A percentile compares a stretch with the other conserved stretches of the same genome.
These are phyloP conservation scores for Geosmithia putterillii DNA, from an alignment of 2,329 filamentous ascomycete species.

Conservation along the genomic window DNA sequence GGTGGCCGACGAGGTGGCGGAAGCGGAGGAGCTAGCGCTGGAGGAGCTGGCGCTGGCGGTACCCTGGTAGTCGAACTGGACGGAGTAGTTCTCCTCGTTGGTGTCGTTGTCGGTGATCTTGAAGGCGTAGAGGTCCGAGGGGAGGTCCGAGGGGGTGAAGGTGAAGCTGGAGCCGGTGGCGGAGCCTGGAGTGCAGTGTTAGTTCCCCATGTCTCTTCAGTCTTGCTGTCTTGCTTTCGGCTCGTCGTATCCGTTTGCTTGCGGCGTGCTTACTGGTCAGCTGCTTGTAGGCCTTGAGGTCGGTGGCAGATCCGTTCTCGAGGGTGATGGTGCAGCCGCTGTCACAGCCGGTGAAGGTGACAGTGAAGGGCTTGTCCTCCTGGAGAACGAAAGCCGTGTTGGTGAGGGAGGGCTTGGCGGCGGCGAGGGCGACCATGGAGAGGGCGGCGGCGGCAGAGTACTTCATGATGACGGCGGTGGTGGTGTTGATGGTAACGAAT, in stretches of 20 bases:
- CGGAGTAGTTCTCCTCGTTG: conserved; percentile 17
- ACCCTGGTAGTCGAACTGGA: conserved; percentile 16
- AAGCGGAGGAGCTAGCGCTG: conserved; percentile 5
- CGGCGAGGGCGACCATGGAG: conserved; percentile 11
- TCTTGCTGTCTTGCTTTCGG: background rate
- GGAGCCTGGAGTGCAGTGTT: conserved; percentile 4
- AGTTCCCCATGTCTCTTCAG: background rate
- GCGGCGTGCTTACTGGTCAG: conserved; percentile 20
- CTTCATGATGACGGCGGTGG: conserved; percentile 20
- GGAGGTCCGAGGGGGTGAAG: conserved; percentile 13
- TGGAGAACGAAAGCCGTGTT: conserved; percentile 16
- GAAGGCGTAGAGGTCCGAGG: conserved; percentile 20
- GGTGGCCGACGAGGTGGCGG: conserved; percentile 5
- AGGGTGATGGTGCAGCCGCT: conserved; percentile 20
- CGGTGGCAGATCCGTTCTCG: conserved; percentile 14
- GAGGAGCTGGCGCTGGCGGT: conserved; percentile 6
- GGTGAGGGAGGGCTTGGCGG: conserved; percentile 17
- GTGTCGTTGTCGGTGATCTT: conserved; percentile 16
- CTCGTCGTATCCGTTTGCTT: too few species aligned
- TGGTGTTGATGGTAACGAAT: background rate
- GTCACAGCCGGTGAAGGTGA: conserved; percentile 17
- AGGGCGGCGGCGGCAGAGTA: conserved; percentile 12
- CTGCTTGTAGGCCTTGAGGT: conserved; percentile 16
- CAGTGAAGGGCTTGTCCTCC: conserved; percentile 17
- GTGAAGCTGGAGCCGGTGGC: conserved; percentile 12